Conservation (phyloP, 805 yeast species). For the Candida krabiensis region DNA sequence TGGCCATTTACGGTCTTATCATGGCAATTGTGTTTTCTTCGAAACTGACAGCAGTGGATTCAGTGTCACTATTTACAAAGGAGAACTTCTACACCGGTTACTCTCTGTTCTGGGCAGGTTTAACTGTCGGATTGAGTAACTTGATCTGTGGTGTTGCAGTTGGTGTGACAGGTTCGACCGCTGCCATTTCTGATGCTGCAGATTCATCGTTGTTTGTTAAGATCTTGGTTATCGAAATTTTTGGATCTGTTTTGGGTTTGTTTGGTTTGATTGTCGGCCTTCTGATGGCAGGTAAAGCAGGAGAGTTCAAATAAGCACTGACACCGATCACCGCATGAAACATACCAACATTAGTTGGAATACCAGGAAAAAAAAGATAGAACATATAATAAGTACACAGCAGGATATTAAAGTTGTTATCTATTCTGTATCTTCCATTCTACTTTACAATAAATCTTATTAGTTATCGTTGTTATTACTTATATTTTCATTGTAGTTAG, state of each 20-base stretch:
- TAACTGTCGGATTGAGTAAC: constrained; percentile 92
- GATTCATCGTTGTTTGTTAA: constrained; percentile 93
- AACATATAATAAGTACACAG: background rate
- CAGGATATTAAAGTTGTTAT: background rate
- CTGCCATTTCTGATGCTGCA: constrained; percentile 97
- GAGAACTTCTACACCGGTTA: constrained; percentile 93
- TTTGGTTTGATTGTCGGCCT: constrained; percentile 96
- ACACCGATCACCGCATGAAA: constrained; percentile 2
- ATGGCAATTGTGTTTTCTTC: constrained; percentile 97
- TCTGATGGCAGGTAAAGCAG: constrained; percentile 95
- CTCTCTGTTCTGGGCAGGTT: constrained; percentile 96
- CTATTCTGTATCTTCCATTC: background rate
- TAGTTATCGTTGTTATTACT: too few species aligned
- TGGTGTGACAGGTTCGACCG: constrained; percentile 98
- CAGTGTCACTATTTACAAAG: constrained; percentile 65
- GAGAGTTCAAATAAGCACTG: constrained; percentile 62
- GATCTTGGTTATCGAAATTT: constrained; percentile 94
- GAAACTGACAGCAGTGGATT: constrained; percentile 69
- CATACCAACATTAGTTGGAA: too few species aligned
- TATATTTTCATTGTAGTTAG: too few species aligned
- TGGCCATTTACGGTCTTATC: constrained; percentile 95
- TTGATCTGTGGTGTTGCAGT: constrained; percentile 96
- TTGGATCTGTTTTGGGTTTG: constrained; percentile 93
- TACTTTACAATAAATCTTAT: too few species aligned
- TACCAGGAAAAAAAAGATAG: background rate